Evolutionary conservation across 78 protist genomes (phyloP).

Genomic region (Dictyostelium brefeldianum): DNA sequence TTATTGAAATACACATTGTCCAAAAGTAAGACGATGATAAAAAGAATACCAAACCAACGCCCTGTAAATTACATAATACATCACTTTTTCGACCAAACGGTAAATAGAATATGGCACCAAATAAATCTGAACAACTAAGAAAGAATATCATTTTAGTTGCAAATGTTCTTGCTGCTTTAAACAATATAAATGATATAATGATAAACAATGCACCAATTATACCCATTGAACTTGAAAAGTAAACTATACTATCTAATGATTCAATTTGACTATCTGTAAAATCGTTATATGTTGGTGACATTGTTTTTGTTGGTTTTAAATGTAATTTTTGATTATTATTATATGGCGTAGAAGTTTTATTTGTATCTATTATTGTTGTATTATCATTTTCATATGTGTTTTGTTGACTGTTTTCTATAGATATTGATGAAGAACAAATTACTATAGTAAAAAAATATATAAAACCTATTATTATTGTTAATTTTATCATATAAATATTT

Average conservation of each 20-base stretch:
- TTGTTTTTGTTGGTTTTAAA: neutral
- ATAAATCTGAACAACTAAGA: constrained; percentile 31
- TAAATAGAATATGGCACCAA: constrained; percentile 32
- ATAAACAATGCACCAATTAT: constrained; percentile 53
- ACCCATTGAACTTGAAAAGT: constrained; percentile 41
- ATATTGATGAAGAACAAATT: neutral
- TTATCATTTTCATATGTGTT: too few species aligned
- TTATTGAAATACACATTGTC: constrained; percentile 66
- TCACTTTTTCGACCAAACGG: constrained; percentile 44
- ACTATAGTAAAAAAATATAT: neutral
- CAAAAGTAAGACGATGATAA: constrained; percentile 59
- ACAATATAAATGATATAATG: constrained; percentile 38
- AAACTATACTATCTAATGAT: constrained; percentile 42
- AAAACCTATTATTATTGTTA: neutral
- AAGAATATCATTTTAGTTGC: constrained; percentile 56
- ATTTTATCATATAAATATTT: too few species aligned
- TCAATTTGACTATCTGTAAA: constrained; percentile 39
- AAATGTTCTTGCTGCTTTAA: constrained; percentile 41
- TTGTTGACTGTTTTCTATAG: neutral
- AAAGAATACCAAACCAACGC: constrained; percentile 59
- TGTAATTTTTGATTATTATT: neutral
- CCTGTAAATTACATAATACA: constrained; percentile 51
- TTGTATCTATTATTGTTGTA: neutral
- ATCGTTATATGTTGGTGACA: neutral
- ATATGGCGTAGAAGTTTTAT: neutral